Conservation (phyloP, 2,329 filamentous ascomycete genomes). For the Microsporum audouinii region DNA sequence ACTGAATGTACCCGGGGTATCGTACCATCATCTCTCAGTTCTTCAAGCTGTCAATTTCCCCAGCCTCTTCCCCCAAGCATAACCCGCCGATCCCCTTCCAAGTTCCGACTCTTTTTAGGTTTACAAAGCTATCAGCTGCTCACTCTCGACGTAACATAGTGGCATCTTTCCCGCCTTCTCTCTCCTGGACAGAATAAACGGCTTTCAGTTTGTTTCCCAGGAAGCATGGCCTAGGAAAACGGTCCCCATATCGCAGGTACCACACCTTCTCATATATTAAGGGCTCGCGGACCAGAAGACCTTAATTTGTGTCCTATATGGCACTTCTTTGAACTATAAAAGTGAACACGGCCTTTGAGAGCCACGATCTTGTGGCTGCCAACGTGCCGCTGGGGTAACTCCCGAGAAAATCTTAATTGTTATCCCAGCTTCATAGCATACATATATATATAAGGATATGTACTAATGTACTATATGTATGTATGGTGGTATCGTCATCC, state of each 20-base stretch:
- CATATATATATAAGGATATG: no score
- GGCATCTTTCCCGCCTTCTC: not conserved
- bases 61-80: not conserved
- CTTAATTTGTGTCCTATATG: not conserved
- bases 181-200: not conserved
- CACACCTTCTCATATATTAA: not conserved
- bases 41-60: slow-evolving; percentile 2
- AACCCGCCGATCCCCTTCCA: not conserved
- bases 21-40: not conserved
- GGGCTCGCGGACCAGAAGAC: not conserved
- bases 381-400: not conserved
- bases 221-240: not conserved
- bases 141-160: not conserved
- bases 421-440: not conserved
- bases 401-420: not conserved
- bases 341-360: not conserved
- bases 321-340: not conserved
- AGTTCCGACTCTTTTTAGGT: not conserved
- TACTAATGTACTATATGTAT: no score
- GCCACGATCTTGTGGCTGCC: not conserved
- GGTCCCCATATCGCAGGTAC: not conserved
- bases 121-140: not conserved
- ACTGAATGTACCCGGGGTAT: not conserved
- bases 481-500: not conserved
- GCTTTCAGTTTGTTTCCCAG: not conserved